Evolutionary conservation across 305 asterid species (phyloP).

Genomic region (Solanum hybrid): DNA sequence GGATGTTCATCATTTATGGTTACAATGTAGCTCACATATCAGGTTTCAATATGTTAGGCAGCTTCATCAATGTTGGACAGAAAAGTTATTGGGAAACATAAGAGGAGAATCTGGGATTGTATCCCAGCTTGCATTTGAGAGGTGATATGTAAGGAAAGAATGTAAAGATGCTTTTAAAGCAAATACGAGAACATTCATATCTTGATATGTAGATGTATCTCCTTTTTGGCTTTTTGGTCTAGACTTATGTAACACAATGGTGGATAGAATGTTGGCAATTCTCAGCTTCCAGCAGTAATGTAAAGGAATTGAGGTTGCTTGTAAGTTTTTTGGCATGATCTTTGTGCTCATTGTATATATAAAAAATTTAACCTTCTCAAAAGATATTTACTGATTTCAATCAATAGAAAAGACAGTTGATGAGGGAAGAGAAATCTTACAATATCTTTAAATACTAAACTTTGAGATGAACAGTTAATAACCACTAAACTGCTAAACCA

Average conservation of each 20-base stretch:
- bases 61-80: neutral
- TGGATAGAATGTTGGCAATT: neutral
- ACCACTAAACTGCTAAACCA: neutral
- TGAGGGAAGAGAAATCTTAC: neutral
- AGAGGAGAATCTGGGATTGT: neutral
- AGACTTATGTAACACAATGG: neutral
- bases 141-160: neutral
- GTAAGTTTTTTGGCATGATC: neutral
- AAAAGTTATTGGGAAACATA: neutral
- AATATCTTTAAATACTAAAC: neutral
- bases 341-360: neutral
- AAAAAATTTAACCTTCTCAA: neutral
- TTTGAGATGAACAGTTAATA: neutral
- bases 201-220: neutral
- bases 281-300: neutral
- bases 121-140: neutral
- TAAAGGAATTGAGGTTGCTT: neutral
- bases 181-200: neutral
- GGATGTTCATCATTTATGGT: neutral
- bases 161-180: neutral
- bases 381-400: neutral
- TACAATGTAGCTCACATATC: neutral
- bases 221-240: neutral
- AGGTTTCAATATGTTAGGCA: neutral
- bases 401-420: neutral